These are phyloP conservation scores for Lepidium sativum DNA, from an alignment of 345 rosid genomes.

Conservation along the genomic window DNA sequence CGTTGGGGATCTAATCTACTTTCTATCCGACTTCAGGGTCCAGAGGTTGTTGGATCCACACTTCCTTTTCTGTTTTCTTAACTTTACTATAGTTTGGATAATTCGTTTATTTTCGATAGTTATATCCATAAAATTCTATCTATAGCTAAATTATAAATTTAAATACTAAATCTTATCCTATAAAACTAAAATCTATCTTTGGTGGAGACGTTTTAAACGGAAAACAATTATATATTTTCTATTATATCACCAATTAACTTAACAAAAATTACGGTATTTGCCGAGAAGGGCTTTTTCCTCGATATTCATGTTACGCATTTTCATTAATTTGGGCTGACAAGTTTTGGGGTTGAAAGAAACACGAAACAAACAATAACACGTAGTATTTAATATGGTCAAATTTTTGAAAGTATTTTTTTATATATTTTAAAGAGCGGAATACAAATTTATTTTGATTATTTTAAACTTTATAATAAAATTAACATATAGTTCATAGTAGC, in stretches of 20 bases:
- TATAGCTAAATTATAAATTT: too few species aligned
- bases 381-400: neutral
- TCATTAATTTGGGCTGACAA: constrained; percentile 5
- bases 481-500: too few species aligned
- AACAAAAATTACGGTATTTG: neutral
- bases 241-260: too few species aligned
- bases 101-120: neutral
- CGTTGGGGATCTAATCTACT: constrained; percentile 25
- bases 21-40: neutral
- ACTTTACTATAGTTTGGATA: neutral
- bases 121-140: too few species aligned
- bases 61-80: constrained; percentile 2
- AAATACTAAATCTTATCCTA: too few species aligned
- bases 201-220: too few species aligned
- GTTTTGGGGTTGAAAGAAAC: neutral
- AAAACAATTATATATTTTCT: too few species aligned
- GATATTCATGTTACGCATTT: neutral
- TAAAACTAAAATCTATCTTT: too few species aligned
- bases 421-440: too few species aligned
- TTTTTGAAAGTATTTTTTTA: too few species aligned
- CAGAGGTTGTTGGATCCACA: constrained; percentile 17
- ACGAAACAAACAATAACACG: constrained; percentile 12
- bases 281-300: neutral
- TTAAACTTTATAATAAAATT: too few species aligned
- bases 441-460: too few species aligned